Evolutionary conservation across 2,329 filamentous ascomycete species (phyloP), one percentile per base, ranked within the genome.

Genomic region (Leptoxyphium fumago): DNA sequence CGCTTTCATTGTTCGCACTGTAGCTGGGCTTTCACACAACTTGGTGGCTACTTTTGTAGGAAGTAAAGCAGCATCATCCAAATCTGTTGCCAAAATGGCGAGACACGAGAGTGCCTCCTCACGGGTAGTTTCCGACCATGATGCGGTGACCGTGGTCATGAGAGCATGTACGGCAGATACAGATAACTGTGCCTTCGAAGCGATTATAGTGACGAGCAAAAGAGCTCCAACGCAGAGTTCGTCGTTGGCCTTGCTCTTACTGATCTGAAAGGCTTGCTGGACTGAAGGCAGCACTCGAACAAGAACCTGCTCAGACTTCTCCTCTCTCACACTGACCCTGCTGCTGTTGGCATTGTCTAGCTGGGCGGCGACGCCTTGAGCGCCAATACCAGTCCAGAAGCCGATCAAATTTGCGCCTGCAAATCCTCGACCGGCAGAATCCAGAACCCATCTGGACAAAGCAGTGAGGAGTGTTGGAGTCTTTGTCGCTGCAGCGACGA

Each of bases 321-420:
- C 81, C 52, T 75, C 74, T 61, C 94, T 83, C 4, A 93, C 73
- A 48, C 78, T 77, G 51, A 74, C 74, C 50, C 86, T 74, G 43
- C 88, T 88, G 1, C 86, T 88, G 51, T 77, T 78, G 48, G 79
- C 74, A 44, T 74, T 75, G 55, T 94, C 85, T 46, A 96, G 66
- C 69, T 91, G 86, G 28, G 79, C 81, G 49, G 84, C 83, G 46
- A 93, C 73, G 10, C 88, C 80, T 63, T 98, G 88, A 0, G 86
- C 85, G 61, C 84, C 80, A 42, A 95, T 72, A 39, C 86, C 82
- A 4, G 83, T 86, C 89, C 91, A 98, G 60, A 98, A 95, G 0
- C 84, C 82, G 44, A 94, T 66, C 46, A 95, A 67, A 1, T 79
- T 77, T 34, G 84, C 77, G 53, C 91, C 84, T 43, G 89, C 79